Evolutionary conservation across 2,329 filamentous ascomycete genomes (phyloP).

Genomic region (Sporothrix dimorphospora): DNA sequence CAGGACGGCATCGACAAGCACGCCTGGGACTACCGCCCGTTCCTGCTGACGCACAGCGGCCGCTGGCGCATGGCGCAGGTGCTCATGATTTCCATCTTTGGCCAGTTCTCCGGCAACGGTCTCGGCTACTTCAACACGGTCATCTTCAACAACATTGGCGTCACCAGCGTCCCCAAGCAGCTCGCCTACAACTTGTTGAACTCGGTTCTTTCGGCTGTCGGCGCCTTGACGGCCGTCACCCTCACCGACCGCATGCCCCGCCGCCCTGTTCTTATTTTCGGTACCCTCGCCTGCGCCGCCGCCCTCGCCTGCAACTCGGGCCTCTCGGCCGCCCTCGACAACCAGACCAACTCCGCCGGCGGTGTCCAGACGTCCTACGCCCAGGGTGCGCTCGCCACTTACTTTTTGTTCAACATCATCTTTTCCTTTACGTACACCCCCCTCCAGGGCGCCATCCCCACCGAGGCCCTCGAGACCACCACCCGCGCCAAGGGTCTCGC

Average conservation of each 20-base stretch:
- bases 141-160: slow-evolving; percentile 49
- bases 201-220: slow-evolving; percentile 50
- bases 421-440: slow-evolving; percentile 56
- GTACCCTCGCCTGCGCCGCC: slow-evolving; percentile 48
- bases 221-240: slow-evolving; percentile 48
- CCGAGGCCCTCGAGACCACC: slow-evolving; percentile 53
- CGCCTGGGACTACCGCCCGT: slow-evolving; percentile 54
- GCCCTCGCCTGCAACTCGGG: slow-evolving; percentile 52
- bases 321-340: slow-evolving; percentile 35
- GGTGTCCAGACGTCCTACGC: slow-evolving; percentile 42
- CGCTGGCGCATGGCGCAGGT: slow-evolving; percentile 54
- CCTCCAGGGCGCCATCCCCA: slow-evolving; percentile 52
- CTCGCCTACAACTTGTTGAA: slow-evolving; percentile 54
- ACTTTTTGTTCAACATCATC: slow-evolving; percentile 54
- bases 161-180: slow-evolving; percentile 44
- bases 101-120: slow-evolving; percentile 55
- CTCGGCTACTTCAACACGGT: slow-evolving; percentile 56
- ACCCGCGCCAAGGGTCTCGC: slow-evolving; percentile 58
- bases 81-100: slow-evolving; percentile 55
- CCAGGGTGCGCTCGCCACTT: slow-evolving; percentile 50
- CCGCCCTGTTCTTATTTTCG: slow-evolving; percentile 50
- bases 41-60: slow-evolving; percentile 49
- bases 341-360: slow-evolving; percentile 41
- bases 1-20: slow-evolving; percentile 52
- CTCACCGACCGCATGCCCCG: slow-evolving; percentile 52